A percentile compares a stretch with the other conserved stretches of the same genome.
These are phyloP conservation scores for Rhodosporidiobolus sp. DNA, from an alignment of 768 basidiomycete species.

Conservation along the genomic window DNA sequence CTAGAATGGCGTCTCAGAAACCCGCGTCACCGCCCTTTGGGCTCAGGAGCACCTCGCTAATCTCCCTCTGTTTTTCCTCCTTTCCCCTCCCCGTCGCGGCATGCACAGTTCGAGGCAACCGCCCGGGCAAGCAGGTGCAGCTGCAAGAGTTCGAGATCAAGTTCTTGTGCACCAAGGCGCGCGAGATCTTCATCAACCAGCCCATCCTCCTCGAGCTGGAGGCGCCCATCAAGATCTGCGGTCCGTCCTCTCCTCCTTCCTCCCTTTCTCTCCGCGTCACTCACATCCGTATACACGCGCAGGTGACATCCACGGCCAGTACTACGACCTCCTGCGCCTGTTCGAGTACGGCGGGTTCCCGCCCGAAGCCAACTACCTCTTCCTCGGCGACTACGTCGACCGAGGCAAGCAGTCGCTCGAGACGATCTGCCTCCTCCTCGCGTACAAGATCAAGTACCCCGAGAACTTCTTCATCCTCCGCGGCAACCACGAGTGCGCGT, in stretches of 20 bases:
- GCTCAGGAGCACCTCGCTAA: not conserved
- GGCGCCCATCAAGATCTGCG: slow-evolving; percentile 99
- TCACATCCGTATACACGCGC: slow-evolving; percentile 10
- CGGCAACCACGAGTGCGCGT: slow-evolving; percentile 98
- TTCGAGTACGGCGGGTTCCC: slow-evolving; percentile 99
- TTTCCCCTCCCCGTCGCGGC: not conserved
- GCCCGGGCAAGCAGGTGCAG: slow-evolving; percentile 96
- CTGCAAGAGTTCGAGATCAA: slow-evolving; percentile 99
- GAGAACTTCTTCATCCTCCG: slow-evolving; percentile 99
- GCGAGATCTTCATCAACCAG: slow-evolving; percentile 99
- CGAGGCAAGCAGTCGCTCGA: slow-evolving; percentile 98
- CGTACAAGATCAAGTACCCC: slow-evolving; percentile 99
- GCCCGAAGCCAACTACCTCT: slow-evolving; percentile 99
- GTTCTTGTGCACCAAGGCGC: slow-evolving; percentile 95
- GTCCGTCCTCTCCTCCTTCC: slow-evolving; percentile 56
- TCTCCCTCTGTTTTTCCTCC: not conserved
- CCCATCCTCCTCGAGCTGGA: slow-evolving; percentile 96
- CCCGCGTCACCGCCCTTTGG: not conserved
- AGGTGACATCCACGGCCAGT: slow-evolving; percentile 99
- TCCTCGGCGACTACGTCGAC: slow-evolving; percentile 99
- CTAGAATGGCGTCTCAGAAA: too few relatives aligned
- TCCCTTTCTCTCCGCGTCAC: not conserved
- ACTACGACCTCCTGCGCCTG: slow-evolving; percentile 94
- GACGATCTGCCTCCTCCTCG: slow-evolving; percentile 97
- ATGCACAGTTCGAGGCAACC: slow-evolving; percentile 82